A percentile compares a stretch with the other conserved stretches of the same genome.
phyloP scores from a whole-genome alignment of 2,329 filamentous ascomycete species.

The Ascomycota sp. region DNA sequence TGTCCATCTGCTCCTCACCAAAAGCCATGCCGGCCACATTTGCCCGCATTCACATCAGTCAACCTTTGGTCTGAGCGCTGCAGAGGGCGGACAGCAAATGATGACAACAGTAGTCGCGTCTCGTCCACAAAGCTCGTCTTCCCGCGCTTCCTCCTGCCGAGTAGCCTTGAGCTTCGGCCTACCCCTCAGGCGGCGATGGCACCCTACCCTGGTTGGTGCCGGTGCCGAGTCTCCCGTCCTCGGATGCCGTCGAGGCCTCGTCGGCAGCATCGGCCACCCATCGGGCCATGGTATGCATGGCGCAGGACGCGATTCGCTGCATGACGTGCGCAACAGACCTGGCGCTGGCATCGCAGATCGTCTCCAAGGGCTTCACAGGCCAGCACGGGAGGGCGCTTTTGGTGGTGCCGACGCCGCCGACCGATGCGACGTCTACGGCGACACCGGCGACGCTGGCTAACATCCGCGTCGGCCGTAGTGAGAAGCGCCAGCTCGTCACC shows the following conservation, averaged over 20 bases:
- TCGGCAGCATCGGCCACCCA: background rate
- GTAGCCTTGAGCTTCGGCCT: conserved; percentile 27
- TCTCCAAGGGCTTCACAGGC: conserved; percentile 46
- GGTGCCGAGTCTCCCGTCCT: no score
- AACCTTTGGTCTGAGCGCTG: background rate
- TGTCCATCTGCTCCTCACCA: no score
- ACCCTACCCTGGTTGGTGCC: no score
- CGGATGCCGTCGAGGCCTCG: conserved; percentile 2
- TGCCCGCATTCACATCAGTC: no score
- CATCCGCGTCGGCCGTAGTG: conserved; percentile 30
- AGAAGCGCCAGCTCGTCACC: conserved; percentile 38
- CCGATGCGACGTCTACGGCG: conserved; percentile 2
- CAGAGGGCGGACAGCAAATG: background rate
- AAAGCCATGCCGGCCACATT: no score
- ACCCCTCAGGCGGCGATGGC: conserved; percentile 19
- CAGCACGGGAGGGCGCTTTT: conserved; percentile 44
- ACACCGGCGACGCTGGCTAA: conserved; percentile 27
- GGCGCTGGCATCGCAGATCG: conserved; percentile 38
- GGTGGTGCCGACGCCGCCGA: conserved; percentile 21
- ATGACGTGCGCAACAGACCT: conserved; percentile 36
- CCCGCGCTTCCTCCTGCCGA: conserved; percentile 30
- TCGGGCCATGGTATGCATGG: conserved; percentile 17
- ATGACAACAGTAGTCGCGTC: conserved; percentile 12
- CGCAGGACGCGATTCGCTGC: conserved; percentile 38
- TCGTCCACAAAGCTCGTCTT: conserved; percentile 24